Percentiles rank a stretch among this genome's conserved stretches.
Conservation (phyloP, 768 basidiomycete species). For the Termitomyces sp. region DNA sequence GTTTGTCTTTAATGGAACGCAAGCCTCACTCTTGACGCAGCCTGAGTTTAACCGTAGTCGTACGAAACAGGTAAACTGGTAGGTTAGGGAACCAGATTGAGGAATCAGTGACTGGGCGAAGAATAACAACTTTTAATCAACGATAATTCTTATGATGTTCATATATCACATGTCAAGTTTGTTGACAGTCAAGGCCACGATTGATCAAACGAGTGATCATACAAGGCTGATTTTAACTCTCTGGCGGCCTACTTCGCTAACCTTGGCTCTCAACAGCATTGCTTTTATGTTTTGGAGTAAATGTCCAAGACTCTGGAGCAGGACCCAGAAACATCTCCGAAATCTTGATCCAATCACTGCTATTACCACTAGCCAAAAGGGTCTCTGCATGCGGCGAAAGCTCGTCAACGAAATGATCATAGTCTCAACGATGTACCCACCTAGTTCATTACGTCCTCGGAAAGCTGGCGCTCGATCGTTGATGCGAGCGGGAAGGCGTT, state of each 20-base stretch:
- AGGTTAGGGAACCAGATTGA: neutral
- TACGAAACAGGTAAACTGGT: neutral
- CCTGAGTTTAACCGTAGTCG: neutral
- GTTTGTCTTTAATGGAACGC: neutral
- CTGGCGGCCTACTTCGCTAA: constrained; percentile 12
- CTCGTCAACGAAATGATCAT: neutral
- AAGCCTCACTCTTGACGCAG: neutral
- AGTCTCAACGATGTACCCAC: constrained; percentile 34
- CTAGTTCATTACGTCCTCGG: constrained; percentile 82
- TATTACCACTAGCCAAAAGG: constrained; percentile 71
- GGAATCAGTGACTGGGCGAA: no score
- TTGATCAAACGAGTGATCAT: neutral
- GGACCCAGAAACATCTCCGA: constrained; percentile 95
- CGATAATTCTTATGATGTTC: neutral
- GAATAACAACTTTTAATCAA: neutral
- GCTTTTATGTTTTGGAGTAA: constrained; percentile 93
- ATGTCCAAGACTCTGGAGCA: constrained; percentile 76
- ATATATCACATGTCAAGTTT: neutral
- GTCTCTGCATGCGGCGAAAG: constrained; percentile 52
- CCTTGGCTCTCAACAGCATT: constrained; percentile 68
- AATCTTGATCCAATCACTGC: constrained; percentile 87
- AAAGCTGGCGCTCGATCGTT: constrained; percentile 92
- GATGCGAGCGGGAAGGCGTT: constrained; percentile 70
- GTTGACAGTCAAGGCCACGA: neutral
- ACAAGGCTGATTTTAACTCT: neutral